These are phyloP conservation scores for Ophiostoma pallidulum DNA, from an alignment of 2,329 filamentous ascomycete genomes.

Conservation along the genomic window DNA sequence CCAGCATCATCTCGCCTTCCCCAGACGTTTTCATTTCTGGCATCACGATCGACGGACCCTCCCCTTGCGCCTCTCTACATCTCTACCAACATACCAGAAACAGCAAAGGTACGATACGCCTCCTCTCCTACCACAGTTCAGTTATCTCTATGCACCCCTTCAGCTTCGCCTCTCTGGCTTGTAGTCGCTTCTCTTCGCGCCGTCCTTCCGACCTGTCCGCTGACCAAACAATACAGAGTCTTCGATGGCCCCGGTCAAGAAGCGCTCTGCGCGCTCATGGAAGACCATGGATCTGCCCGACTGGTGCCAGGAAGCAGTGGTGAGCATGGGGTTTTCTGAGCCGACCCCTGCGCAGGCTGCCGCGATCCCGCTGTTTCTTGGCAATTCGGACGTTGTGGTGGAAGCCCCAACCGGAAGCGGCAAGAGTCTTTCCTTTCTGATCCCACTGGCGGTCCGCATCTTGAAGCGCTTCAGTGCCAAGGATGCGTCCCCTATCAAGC, in stretches of 20 bases:
- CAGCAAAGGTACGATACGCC: too few relatives aligned
- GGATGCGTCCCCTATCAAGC: constrained; percentile 58
- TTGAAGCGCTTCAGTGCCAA: constrained; percentile 43
- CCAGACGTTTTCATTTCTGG: too few relatives aligned
- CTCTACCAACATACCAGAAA: too few relatives aligned
- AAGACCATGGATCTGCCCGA: constrained; percentile 59
- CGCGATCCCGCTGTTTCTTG: constrained; percentile 78
- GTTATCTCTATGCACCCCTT: too few relatives aligned
- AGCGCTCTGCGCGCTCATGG: constrained; percentile 49
- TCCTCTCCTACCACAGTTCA: too few relatives aligned
- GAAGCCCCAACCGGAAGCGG: constrained; percentile 70
- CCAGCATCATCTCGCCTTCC: too few relatives aligned
- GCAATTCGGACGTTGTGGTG: constrained; percentile 86
- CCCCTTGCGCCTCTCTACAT: too few relatives aligned
- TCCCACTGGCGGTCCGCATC: constrained; percentile 75
- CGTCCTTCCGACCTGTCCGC: background rate
- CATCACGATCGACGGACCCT: too few relatives aligned
- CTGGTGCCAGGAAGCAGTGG: constrained; percentile 81
- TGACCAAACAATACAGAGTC: background rate
- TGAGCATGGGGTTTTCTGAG: constrained; percentile 65
- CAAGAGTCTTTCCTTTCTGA: constrained; percentile 74
- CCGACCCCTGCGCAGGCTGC: constrained; percentile 88
- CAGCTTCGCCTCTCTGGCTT: too few relatives aligned
- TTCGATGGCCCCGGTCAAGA: constrained; percentile 24
- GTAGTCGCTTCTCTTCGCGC: too few relatives aligned